These are phyloP conservation scores for Bipolaris victoriae DNA, from an alignment of 2,329 filamentous ascomycete genomes.

Conservation along the genomic window DNA sequence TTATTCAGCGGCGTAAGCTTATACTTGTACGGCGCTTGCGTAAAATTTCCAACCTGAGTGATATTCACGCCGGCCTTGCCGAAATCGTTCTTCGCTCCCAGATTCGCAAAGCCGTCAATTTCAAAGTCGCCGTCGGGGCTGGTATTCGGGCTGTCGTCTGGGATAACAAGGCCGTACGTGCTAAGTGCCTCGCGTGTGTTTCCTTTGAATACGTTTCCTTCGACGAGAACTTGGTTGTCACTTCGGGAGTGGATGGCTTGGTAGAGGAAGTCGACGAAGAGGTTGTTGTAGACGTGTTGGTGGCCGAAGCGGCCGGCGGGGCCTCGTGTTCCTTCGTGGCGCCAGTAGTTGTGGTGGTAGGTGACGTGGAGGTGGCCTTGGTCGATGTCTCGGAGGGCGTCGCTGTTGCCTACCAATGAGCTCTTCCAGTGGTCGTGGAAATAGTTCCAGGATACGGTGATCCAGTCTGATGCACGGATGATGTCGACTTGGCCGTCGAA, in stretches of 20 bases:
- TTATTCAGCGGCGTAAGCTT: slow-evolving; percentile 55
- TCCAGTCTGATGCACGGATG: slow-evolving; percentile 66
- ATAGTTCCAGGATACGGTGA: slow-evolving; percentile 62
- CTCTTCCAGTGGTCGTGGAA: slow-evolving; percentile 68
- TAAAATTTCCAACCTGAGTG: slow-evolving; percentile 59
- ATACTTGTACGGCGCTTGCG: slow-evolving; percentile 57
- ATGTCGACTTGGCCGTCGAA: slow-evolving; percentile 71
- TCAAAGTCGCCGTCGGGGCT: slow-evolving; percentile 61
- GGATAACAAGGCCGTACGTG: slow-evolving; percentile 63
- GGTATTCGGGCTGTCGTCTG: slow-evolving; percentile 61
- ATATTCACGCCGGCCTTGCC: slow-evolving; percentile 59
- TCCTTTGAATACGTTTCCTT: slow-evolving; percentile 56
- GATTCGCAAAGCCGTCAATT: slow-evolving; percentile 61
- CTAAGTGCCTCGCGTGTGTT: slow-evolving; percentile 59
- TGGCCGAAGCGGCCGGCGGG: slow-evolving; percentile 71
- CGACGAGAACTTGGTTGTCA: slow-evolving; percentile 54
- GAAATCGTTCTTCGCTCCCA: slow-evolving; percentile 60
- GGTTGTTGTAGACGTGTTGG: slow-evolving; percentile 65
- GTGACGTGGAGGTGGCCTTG: slow-evolving; percentile 67
- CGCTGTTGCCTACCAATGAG: slow-evolving; percentile 65
- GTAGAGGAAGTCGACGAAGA: slow-evolving; percentile 47
- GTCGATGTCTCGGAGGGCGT: slow-evolving; percentile 64
- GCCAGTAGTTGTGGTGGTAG: slow-evolving; percentile 71
- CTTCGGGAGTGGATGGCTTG: slow-evolving; percentile 54
- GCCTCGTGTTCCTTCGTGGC: slow-evolving; percentile 66